These are phyloP conservation scores for Leonotis leonurus DNA, from an alignment of 257 asterid species.

Conservation along the genomic window DNA sequence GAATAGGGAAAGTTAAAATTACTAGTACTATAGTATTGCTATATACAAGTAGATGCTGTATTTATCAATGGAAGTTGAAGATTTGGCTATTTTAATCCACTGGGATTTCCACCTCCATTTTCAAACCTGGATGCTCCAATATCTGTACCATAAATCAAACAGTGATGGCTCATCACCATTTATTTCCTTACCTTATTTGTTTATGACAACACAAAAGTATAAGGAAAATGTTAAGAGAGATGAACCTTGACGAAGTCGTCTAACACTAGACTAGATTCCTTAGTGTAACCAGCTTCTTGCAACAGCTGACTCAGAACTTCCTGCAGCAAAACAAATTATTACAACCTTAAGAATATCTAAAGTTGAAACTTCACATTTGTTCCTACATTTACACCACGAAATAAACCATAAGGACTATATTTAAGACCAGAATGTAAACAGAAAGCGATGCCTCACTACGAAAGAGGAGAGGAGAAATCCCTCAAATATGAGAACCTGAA, in stretches of 20 bases:
- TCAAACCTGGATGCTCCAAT: constrained; percentile 48
- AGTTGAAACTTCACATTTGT: too few relatives aligned
- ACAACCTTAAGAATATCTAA: too few relatives aligned
- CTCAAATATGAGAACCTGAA: neutral
- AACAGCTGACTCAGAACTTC: constrained; percentile 60
- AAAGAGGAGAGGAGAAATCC: neutral
- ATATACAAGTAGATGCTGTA: constrained; percentile 31
- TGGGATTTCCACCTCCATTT: constrained; percentile 89
- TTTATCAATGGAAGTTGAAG: constrained; percentile 3
- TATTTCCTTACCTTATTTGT: too few relatives aligned
- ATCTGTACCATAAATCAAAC: constrained; percentile 40
- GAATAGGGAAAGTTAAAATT: neutral
- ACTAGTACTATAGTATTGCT: neutral
- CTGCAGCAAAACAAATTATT: too few relatives aligned
- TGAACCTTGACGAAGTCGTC: constrained; percentile 78
- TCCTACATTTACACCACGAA: too few relatives aligned
- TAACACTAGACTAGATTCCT: constrained; percentile 50
- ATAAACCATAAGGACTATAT: too few relatives aligned
- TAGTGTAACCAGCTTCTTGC: constrained; percentile 76
- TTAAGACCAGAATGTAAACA: too few relatives aligned
- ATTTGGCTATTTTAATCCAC: constrained; percentile 51
- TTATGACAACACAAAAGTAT: too few relatives aligned
- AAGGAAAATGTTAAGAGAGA: too few relatives aligned
- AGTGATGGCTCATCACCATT: neutral
- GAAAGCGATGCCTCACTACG: too few relatives aligned